phyloP scores from a whole-genome alignment of 495 filamentous ascomycete species.

The Penicillium ucsense region DNA sequence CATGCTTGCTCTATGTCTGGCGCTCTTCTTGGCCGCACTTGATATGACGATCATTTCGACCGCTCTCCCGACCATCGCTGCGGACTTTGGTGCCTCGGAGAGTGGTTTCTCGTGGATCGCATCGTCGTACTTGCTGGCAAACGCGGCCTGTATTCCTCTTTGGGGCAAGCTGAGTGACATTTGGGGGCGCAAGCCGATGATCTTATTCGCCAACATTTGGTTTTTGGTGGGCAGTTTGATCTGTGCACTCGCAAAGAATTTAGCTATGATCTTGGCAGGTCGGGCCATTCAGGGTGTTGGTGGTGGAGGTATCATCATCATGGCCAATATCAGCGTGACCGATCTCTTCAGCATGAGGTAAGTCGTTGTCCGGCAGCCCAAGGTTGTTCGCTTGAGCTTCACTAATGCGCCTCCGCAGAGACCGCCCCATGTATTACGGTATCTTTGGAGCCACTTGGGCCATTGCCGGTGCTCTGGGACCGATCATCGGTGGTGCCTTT shows the following conservation, averaged over 20 bases:
- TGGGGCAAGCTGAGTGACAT: conserved; percentile 87
- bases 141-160: conserved; percentile 55
- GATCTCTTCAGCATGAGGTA: conserved; percentile 68
- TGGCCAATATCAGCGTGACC: conserved; percentile 74
- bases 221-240: conserved; percentile 74
- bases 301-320: conserved; percentile 68
- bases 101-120: conserved; percentile 73
- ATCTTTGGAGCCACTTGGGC: conserved; percentile 67
- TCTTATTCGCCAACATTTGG: conserved; percentile 59
- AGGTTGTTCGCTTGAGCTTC: background rate
- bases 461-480: conserved; percentile 61
- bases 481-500: conserved; percentile 68
- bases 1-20: conserved; percentile 42
- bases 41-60: conserved; percentile 48
- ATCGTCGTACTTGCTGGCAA: conserved; percentile 59
- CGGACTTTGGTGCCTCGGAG: conserved; percentile 48
- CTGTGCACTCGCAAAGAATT: conserved; percentile 53
- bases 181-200: conserved; percentile 72
- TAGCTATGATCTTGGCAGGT: conserved; percentile 67
- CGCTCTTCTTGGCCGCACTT: conserved; percentile 43
- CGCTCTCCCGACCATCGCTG: conserved; percentile 53
- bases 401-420: conserved; percentile 27
- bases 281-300: conserved; percentile 77
- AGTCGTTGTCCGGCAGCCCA: background rate
- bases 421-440: conserved; percentile 53